Evolutionary conservation across 2,329 filamentous ascomycete species (phyloP).

Genomic region (Colletotrichum lini): DNA sequence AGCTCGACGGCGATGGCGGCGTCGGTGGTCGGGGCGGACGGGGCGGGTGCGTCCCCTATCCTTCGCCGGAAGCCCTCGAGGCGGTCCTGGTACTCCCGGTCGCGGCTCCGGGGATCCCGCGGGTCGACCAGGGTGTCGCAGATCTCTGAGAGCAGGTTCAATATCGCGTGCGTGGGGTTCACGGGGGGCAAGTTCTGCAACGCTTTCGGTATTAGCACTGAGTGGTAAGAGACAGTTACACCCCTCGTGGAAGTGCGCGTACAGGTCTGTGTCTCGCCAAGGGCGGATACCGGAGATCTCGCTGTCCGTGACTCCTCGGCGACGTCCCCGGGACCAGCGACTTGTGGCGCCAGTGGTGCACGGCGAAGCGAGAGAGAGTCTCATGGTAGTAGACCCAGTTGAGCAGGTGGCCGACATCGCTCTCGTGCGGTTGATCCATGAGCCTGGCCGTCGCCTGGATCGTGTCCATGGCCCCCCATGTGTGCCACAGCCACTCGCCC

Average conservation of each 20-base stretch:
- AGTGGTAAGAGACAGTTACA: too few relatives aligned
- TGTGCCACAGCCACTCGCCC: constrained; percentile 24
- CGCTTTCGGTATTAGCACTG: background rate
- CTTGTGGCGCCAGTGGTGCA: constrained; percentile 21
- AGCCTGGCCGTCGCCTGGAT: constrained; percentile 11
- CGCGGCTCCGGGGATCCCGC: background rate
- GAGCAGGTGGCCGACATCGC: background rate
- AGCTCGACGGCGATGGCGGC: constrained; percentile 1
- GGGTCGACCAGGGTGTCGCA: constrained; percentile 12
- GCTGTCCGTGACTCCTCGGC: too few relatives aligned
- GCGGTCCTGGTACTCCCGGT: background rate
- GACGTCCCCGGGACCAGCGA: background rate
- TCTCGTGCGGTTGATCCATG: background rate
- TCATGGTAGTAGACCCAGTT: constrained; percentile 27
- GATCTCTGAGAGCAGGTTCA: constrained; percentile 25
- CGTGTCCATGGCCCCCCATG: constrained; percentile 20
- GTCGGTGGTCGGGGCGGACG: background rate
- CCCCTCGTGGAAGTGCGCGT: too few relatives aligned
- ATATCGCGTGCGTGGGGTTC: constrained; percentile 13
- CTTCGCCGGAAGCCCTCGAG: constrained; percentile 18
- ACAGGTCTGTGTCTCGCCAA: background rate
- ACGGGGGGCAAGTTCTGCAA: background rate
- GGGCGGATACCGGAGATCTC: background rate
- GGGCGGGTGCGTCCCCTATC: too few relatives aligned
- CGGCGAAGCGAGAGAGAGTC: constrained; percentile 13